Evolutionary conservation across 176 grass and related monocot species (phyloP).

Genomic region (Oryza rufipogon): DNA sequence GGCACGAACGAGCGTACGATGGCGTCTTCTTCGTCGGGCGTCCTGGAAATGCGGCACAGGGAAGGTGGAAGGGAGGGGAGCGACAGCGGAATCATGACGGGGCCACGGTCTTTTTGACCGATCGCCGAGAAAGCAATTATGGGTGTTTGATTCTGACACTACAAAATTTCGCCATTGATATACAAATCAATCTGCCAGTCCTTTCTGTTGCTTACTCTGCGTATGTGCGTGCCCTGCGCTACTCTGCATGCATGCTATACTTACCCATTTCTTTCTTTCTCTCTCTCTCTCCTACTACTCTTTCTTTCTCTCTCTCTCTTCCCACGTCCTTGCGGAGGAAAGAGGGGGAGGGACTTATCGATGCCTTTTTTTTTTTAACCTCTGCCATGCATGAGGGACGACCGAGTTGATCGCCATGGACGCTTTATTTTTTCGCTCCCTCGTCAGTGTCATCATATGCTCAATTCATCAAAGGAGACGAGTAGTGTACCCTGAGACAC

Average conservation of each 20-base stretch:
- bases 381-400: constrained; percentile 32
- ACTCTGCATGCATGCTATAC: not conserved
- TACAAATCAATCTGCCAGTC: constrained; percentile 50
- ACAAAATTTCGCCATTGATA: constrained; percentile 45
- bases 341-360: not conserved
- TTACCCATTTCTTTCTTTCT: not conserved
- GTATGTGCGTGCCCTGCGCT: constrained; percentile 22
- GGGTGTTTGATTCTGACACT: constrained; percentile 44
- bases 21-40: not conserved
- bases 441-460: constrained; percentile 31
- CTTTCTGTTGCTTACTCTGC: constrained; percentile 13
- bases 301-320: not conserved
- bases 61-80: not conserved
- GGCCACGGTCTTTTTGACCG: constrained; percentile 45
- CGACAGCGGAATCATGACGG: constrained; percentile 43
- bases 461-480: constrained; percentile 38
- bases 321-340: not conserved
- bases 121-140: constrained; percentile 26
- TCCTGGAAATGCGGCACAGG: constrained; percentile 2
- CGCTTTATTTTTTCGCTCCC: not conserved
- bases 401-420: not conserved
- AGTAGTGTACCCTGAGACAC: constrained; percentile 18
- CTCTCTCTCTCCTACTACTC: not conserved
- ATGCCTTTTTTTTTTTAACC: not conserved
- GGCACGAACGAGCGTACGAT: not conserved